Base-by-base conservation (phyloP, 352 stramenopile genomes). In the Phytophthora parvispora region DNA sequence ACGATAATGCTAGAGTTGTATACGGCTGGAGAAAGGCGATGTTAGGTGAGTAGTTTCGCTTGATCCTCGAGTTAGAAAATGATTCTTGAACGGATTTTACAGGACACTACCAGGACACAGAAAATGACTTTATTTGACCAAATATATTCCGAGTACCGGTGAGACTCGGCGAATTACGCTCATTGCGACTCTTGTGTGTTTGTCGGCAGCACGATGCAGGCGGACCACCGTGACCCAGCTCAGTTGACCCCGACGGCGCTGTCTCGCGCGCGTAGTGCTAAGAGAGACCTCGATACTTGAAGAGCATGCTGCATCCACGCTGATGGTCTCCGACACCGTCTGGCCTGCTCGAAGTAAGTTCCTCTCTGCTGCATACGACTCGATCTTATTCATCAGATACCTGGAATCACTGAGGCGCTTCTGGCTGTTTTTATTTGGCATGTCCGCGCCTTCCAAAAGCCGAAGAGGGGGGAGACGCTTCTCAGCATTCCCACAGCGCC, bases 301-400 rank as follows among this genome's bases (percentile, higher is more conserved):
- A 51, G 29, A 27, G 27, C 61, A 69, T 16, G 1, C 52, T 10
- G 16, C 27, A 27, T 48, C 58, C 2, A 63, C 50, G 5, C 29
- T 1, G 6, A 63, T 47, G 3, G 0, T 16, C 20, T 50, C 60
- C 25, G 51, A 27, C 18, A 60, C 42, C 8, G 38, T 48, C 20
- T 69, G 52, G 1, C 45, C 10, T 13, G 22, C 4, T 4, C 18
- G 18, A 32, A 62, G 61, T 69, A 62, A 62, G 29, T 56, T 43
- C 36, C 24, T 58, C n/a, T 13, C 45, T 15, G 52, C 5, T 59
- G 38, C 60, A 31, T 25, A 38, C 32, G 42, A 9, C 29, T 69
- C 61, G 9, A 69, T 20, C 31, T 63, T 63, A 18, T 50, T 63
- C 61, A 69, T 69, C 3, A 63, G 31, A 16, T 63, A 69, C 13